phyloP scores from a whole-genome alignment of 2,329 filamentous ascomycete genomes.

The Ramichloridium luteum region DNA sequence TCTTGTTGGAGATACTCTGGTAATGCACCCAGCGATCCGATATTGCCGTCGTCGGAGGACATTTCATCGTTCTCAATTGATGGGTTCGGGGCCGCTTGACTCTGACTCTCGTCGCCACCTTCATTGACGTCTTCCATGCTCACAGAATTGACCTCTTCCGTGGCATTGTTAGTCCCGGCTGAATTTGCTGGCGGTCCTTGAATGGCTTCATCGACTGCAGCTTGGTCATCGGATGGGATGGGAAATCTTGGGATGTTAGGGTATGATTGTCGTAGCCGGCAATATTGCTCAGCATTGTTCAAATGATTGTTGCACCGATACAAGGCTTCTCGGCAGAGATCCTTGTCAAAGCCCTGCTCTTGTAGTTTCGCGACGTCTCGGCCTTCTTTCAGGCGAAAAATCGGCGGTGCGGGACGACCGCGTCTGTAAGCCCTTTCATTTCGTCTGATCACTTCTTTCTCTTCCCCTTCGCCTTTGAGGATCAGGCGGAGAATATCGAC shows the following conservation, averaged over 20 bases:
- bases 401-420: constrained; percentile 35
- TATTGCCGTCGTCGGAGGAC: constrained; percentile 10
- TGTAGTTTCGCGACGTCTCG: constrained; percentile 26
- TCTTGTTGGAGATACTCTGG: constrained; percentile 13
- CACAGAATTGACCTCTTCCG: neutral
- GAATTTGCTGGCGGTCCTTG: neutral
- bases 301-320: constrained; percentile 65
- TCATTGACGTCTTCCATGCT: constrained; percentile 1
- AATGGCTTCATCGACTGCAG: neutral
- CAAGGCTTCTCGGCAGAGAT: constrained; percentile 63
- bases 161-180: constrained; percentile 10
- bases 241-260: constrained; percentile 18
- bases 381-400: constrained; percentile 40
- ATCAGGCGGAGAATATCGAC: constrained; percentile 75
- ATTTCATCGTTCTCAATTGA: constrained; percentile 6
- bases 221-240: constrained; percentile 16
- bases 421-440: constrained; percentile 45
- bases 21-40: constrained; percentile 14
- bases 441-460: constrained; percentile 48
- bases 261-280: constrained; percentile 34
- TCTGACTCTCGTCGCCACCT: neutral
- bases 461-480: constrained; percentile 64
- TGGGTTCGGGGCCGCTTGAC: no score
- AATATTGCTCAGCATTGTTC: constrained; percentile 59
- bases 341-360: constrained; percentile 39